Base-by-base conservation (phyloP, 192 early-diverging fungal genomes). In the Chytriomyces confervae region DNA sequence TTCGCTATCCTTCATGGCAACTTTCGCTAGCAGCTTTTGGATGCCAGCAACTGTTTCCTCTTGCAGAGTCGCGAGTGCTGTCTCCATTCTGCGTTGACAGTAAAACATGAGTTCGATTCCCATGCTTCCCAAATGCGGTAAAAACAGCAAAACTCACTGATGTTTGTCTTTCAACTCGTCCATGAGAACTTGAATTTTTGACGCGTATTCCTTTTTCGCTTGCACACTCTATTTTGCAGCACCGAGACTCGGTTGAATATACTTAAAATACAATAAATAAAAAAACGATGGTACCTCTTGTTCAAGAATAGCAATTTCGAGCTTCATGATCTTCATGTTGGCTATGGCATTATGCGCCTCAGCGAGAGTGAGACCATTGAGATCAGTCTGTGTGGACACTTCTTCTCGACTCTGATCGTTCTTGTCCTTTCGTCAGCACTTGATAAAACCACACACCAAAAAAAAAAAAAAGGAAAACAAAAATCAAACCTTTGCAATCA, bases 301-400 rank as follows among this genome's bases (percentile, higher is more conserved):
- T 46, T 69, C 43, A n/a, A 69, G 13, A 24, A 69, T 50, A 10
- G n/a, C 67, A 46, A 47, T 69, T 18, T 69, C 67, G 43, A 69
- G 48, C 67, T 50, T 45, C 10, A 69, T 13, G 11, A 69, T 13
- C 24, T 69, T 69, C 67, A 69, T 46, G 16, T 69, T 45, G 18
- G 67, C 67, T 10, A 50, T 69, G 13, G 49, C 49, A 46, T 69
- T 69, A 13, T 69, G 29, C 20, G 49, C 67, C 48, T 69, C 43
- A 29, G 36, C 13, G 24, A 69, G 43, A 24, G 11, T 50, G 13
- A 49, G 1, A 36, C 20, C 9, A 16, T 29, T 49, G 43, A 69
- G 43, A 13, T 69, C 67, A n/a, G 67, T 69, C 9, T 69, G 67
- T 5, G 43, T 47, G 13, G 13, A 10, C 43, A 47, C 16, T 29